Evolutionary conservation across 2,329 filamentous ascomycete genomes (phyloP).

Genomic region (Aspergillus sp.): DNA sequence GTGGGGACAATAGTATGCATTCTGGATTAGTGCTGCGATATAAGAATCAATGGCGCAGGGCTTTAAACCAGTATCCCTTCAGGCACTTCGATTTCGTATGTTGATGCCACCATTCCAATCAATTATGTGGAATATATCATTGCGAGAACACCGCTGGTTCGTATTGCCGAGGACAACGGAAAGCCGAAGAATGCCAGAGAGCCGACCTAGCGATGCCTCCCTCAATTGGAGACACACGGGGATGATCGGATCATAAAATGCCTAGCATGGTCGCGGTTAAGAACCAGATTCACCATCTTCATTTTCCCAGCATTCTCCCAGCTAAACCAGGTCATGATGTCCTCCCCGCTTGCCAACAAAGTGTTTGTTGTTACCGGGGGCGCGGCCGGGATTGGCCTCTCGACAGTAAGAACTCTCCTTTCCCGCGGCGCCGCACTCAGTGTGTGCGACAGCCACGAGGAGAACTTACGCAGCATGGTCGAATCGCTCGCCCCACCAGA

Average conservation of each 20-base stretch:
- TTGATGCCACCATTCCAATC: not conserved
- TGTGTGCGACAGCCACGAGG: constrained; percentile 2
- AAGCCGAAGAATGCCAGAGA: not conserved
- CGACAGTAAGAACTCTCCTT: not conserved
- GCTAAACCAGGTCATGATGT: not conserved
- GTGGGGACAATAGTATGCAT: not conserved
- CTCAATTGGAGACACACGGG: not conserved
- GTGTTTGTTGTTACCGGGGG: constrained; percentile 3
- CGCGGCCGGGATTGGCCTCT: constrained; percentile 3
- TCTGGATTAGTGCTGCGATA: not conserved
- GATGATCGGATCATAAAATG: not conserved
- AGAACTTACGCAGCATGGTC: not conserved
- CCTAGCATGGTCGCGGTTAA: not conserved
- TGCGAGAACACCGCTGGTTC: not conserved
- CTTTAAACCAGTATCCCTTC: not conserved
- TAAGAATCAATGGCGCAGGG: not conserved
- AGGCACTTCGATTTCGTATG: not conserved
- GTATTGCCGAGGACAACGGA: not conserved
- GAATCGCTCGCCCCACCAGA: not conserved
- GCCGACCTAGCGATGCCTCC: not conserved
- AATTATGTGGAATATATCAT: no score
- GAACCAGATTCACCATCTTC: not conserved
- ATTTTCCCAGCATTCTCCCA: not conserved
- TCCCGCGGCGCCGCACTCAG: not conserved
- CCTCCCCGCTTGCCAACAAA: constrained; percentile 3